phyloP scores from a whole-genome alignment of 257 asterid genomes.

The Dorcoceras hygrometricum region DNA sequence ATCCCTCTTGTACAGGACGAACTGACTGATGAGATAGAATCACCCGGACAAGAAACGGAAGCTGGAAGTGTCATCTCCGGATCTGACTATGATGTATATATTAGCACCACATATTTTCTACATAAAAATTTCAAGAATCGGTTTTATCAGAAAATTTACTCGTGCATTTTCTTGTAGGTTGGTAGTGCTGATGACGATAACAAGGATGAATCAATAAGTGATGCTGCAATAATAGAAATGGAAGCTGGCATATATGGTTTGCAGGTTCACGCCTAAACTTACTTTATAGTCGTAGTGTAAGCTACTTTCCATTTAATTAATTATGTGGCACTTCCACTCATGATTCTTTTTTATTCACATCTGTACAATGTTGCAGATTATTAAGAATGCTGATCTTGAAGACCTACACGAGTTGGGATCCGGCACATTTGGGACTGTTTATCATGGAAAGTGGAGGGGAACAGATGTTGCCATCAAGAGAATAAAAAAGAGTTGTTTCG shows the following conservation, averaged over 20 bases:
- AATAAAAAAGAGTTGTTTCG: slow-evolving; percentile 48
- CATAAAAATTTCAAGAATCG: slow-evolving; percentile 10
- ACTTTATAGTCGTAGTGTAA: neutral
- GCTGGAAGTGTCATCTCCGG: slow-evolving; percentile 35
- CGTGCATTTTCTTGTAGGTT: slow-evolving; percentile 38
- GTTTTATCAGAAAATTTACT: slow-evolving; percentile 9
- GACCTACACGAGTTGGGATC: slow-evolving; percentile 51
- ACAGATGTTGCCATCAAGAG: slow-evolving; percentile 57
- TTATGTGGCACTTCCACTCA: neutral
- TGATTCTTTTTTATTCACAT: neutral
- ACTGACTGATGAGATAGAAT: slow-evolving; percentile 36
- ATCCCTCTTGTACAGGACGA: slow-evolving; percentile 37
- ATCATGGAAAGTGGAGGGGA: slow-evolving; percentile 60
- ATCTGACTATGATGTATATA: slow-evolving; percentile 47
- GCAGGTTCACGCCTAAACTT: slow-evolving; percentile 50
- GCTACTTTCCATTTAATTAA: slow-evolving; percentile 5
- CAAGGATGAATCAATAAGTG: slow-evolving; percentile 41
- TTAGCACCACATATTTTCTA: slow-evolving; percentile 12
- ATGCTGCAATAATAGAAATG: slow-evolving; percentile 60
- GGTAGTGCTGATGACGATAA: slow-evolving; percentile 34
- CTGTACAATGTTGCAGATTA: slow-evolving; percentile 31
- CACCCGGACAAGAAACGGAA: slow-evolving; percentile 47
- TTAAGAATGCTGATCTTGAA: slow-evolving; percentile 48
- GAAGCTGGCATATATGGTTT: slow-evolving; percentile 76
- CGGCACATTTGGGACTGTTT: slow-evolving; percentile 57